Base-by-base conservation (phyloP, 306 rosid genomes). In the Prunus armeniaca region DNA sequence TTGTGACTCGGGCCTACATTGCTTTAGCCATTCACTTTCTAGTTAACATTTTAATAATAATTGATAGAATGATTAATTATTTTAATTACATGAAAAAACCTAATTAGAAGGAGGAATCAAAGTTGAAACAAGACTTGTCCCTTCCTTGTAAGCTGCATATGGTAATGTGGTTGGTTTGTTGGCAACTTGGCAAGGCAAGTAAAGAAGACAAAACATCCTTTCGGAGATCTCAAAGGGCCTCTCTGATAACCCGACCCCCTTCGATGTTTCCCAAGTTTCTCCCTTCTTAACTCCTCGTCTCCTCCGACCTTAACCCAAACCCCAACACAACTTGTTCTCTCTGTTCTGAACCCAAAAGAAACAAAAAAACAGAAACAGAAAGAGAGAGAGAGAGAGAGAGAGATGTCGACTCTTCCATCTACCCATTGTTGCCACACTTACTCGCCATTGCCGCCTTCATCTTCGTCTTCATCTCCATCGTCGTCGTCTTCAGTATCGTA, bases 171-270 rank as follows among this genome's bases (percentile, higher is more conserved):
- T 24, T n/a, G 20, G 49, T 28, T 54, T 55, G 51, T 5, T 9
- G 66, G 65, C 75, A 34, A 18, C 38, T 32, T 38, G 43, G 9
- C 43, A 1, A 1, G 43, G 43, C 9, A 38, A 38, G 1, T 9
- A 38, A 38, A 25, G 13, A 32, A 24, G 55, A 43, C 30, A 83
- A 83, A 77, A 68, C 87, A 80, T 28, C 92, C 87, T 72, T 90
- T 90, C 93, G 96, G 91, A 89, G 96, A 89, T 90, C 91, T 86
- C 93, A 89, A 93, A 76, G 88, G 96, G 43, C 83, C 38, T 58
- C 58, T 4, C 30, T 17, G 6, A 8, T 22, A 0, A n/a, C 9
- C 14, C 45, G 6, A 12, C 72, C 49, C 79, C 76, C 82, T 84
- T 89, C 87, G 94, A 78, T 82, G 70, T 73, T 72, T 82, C 86